Percentiles rank a stretch among this genome's conserved stretches.
phyloP scores from a whole-genome alignment of 768 basidiomycete genomes.

The Agrocybe praecox region DNA sequence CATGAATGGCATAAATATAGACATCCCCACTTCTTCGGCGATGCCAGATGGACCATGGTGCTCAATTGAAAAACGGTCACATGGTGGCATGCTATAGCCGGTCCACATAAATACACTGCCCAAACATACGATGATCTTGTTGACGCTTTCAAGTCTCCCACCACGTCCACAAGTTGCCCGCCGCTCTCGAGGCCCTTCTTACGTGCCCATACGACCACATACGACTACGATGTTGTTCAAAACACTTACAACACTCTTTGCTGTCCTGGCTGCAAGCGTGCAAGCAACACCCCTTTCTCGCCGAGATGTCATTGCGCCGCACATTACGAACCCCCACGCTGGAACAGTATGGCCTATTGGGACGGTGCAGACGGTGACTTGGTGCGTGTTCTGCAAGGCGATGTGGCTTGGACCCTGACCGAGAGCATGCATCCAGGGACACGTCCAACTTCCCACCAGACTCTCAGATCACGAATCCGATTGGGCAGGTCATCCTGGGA shows the following conservation, averaged over 20 bases:
- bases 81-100: neutral
- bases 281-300: slow-evolving; percentile 37
- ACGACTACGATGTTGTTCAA: slow-evolving; percentile 10
- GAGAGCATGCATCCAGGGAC: slow-evolving; percentile 40
- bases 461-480: slow-evolving; percentile 47
- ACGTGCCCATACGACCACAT: neutral
- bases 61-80: neutral
- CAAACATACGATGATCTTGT: neutral
- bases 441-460: slow-evolving; percentile 46
- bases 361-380: slow-evolving; percentile 47
- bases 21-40: no score
- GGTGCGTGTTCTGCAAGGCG: slow-evolving; percentile 37
- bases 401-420: neutral
- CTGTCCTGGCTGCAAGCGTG: slow-evolving; percentile 18
- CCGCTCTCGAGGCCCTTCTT: neutral
- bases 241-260: slow-evolving; percentile 15
- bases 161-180: neutral
- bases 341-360: slow-evolving; percentile 55
- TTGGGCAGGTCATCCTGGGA: slow-evolving; percentile 56
- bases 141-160: neutral
- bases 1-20: no score
- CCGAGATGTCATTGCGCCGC: slow-evolving; percentile 52
- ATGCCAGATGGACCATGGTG: neutral
- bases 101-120: neutral
- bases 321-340: slow-evolving; percentile 48